phyloP scores from a whole-genome alignment of 352 stramenopile species.

The Globisporangium lucens region DNA sequence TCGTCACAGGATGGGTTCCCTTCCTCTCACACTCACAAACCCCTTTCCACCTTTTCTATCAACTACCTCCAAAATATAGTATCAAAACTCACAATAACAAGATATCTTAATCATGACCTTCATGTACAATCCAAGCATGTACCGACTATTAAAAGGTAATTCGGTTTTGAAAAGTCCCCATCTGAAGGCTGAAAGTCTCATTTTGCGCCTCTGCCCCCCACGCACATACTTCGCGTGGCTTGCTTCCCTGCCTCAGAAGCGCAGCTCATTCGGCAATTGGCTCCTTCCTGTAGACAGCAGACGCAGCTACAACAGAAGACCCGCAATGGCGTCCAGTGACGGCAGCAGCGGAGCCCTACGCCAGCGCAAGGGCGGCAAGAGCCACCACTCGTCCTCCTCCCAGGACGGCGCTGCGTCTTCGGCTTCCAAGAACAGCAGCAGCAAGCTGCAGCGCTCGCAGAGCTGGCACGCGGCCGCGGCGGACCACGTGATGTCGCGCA shows the following conservation, averaged over 20 bases:
- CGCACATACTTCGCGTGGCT: not conserved
- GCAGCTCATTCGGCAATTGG: conserved; percentile 4
- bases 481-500: conserved; percentile 55
- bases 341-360: conserved; percentile 16
- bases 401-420: conserved; percentile 2
- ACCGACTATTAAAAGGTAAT: too few species aligned
- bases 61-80: not conserved
- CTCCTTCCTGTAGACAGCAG: not conserved
- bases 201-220: too few species aligned
- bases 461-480: conserved; percentile 57
- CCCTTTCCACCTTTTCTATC: not conserved
- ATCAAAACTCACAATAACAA: too few species aligned
- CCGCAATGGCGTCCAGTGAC: conserved; percentile 1
- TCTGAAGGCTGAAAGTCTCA: not conserved
- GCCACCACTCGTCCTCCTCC: not conserved
- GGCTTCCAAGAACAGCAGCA: not conserved
- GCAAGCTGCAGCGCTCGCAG: conserved; percentile 32
- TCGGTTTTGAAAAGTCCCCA: too few species aligned
- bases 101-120: too few species aligned
- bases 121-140: too few species aligned
- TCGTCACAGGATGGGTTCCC: conserved; percentile 1
- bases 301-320: not conserved
- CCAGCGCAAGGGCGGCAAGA: conserved; percentile 21
- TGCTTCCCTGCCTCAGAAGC: not conserved
- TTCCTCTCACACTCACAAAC: not conserved